Base-by-base conservation (phyloP, 257 asterid species). In the Buddleja alternifolia region DNA sequence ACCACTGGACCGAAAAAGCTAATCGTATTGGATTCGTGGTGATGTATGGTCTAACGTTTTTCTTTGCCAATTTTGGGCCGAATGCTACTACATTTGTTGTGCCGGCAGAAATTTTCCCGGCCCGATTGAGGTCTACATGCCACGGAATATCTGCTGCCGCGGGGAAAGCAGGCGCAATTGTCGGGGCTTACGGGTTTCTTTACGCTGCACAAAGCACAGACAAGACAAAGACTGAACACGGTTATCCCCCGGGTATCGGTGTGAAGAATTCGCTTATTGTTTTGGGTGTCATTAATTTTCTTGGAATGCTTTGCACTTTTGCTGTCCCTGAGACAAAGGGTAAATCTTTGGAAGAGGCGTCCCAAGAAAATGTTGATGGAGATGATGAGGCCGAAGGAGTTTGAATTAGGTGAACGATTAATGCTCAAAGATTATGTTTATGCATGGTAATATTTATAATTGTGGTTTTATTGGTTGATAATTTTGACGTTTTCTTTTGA, bases 11-110 rank as follows among this genome's bases (percentile, higher is more conserved):
- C 1, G 11, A 42, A 0, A 42, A 7, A 9, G 66, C 37, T 0
- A 67, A 83, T 16, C 75, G 62, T 0, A 46, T 69, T 0, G 88
- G 88, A 3, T 83, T 83, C 14, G 81, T 80, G 7, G 20, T 55
- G 0, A 83, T 83, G 81, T 83, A 83, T 8, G 75, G 63, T 0
- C 20, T 80, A 10, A 83, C 88, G 0, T 83, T 83, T 10, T 83
- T 83, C 82, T 83, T 77, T 11, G 82, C 85, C 11, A 83, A 83
- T 45, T 83, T 83, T 11, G 85, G 88, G 34, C 88, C 88, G 0
- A 83, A 83, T 7, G 75, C 85, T 1, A 83, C 88, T 0, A 83
- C 88, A 0, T 83, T 83, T 2, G 85, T 83, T 0, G 88, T 83
- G 51, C 85, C 85, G 0, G 80, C 85, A 0, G 86, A 81, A 56